phyloP scores from a whole-genome alignment of 805 yeast genomes.

The Kodamaea neixiangensis region DNA sequence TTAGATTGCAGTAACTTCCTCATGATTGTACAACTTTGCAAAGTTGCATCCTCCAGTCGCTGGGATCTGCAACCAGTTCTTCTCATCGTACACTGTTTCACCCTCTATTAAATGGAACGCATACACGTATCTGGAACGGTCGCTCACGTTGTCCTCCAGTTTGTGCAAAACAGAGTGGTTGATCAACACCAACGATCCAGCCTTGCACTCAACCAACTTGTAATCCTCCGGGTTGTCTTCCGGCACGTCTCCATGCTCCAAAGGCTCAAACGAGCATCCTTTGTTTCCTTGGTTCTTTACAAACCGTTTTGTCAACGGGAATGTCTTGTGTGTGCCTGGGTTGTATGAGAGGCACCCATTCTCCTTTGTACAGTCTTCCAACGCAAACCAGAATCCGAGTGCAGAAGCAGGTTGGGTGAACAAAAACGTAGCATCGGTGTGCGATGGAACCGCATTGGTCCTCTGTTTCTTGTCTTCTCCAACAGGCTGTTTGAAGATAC shows the following conservation, averaged over 20 bases:
- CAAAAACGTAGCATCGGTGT: conserved; percentile 73
- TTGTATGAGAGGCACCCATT: conserved; percentile 72
- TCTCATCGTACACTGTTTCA: conserved; percentile 53
- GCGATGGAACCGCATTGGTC: conserved; percentile 69
- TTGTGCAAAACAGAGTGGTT: conserved; percentile 73
- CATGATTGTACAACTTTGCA: conserved; percentile 50
- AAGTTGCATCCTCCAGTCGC: conserved; percentile 60
- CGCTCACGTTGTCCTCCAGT: conserved; percentile 59
- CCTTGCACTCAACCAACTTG: conserved; percentile 58
- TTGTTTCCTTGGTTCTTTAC: conserved; percentile 51
- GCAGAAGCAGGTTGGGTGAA: conserved; percentile 73
- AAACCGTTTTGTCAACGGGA: conserved; percentile 61
- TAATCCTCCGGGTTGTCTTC: conserved; percentile 43
- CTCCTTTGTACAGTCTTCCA: conserved; percentile 65
- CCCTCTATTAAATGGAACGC: conserved; percentile 83
- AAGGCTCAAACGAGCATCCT: conserved; percentile 59
- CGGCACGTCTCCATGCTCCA: conserved; percentile 21
- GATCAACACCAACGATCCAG: conserved; percentile 71
- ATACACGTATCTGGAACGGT: conserved; percentile 67
- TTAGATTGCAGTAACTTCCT: too few relatives aligned
- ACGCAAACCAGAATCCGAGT: conserved; percentile 79
- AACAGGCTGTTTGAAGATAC: conserved; percentile 71
- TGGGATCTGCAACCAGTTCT: conserved; percentile 81
- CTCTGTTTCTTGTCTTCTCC: conserved; percentile 17
- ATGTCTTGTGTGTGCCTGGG: conserved; percentile 68